Evolutionary conservation across 2,329 filamentous ascomycete species (phyloP), one percentile per base, ranked within the genome.

Genomic region (Lachnellula arida): DNA sequence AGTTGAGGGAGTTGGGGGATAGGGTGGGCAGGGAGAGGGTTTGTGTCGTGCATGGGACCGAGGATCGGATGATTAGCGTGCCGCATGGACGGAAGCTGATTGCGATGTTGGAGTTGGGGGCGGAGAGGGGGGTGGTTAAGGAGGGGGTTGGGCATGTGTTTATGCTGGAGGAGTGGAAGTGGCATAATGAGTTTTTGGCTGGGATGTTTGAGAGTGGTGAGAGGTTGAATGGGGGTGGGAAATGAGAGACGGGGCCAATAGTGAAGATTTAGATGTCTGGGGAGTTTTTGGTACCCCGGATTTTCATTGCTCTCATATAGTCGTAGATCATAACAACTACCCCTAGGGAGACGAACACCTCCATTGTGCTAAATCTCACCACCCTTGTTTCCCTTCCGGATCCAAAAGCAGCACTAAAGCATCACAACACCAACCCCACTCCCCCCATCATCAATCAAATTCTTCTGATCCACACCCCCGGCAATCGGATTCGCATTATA

Each of bases 391-490:
- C 28, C 9, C 28, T 28, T 28, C 7, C 28, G 8, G 28, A 32
- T 8, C 7, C 28, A 32, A 15, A 49, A 12, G 34, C 53, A 48
- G 12, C 22, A 12, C 60, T 70, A 88, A 67, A 88, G 76, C 85
- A 96, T 91, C 23, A 96, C 90, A 68, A 96, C 82, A 40, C 94
- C 94, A 57, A 99, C 85, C 1, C 94, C 93, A 65, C 92, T 94
- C 69, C 91, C 83, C 60, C 82, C 81, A 64, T 86, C 82, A 69
- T 96, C 92, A 40, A 93, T 78, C 65, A 84, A 76, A 70, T 95
- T 96, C 68, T 81, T 84, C 67, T 81, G 80, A 71, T 97, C 86
- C 44, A 97, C 85, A 22, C 94, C 94, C 49, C 94, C 92, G 0
- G 84, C 77, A 67, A 99, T 88, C n/a, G 86, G 85, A 58, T 89